Base-by-base conservation (phyloP, 2,329 filamentous ascomycete genomes). In the Penicillium sp. region DNA sequence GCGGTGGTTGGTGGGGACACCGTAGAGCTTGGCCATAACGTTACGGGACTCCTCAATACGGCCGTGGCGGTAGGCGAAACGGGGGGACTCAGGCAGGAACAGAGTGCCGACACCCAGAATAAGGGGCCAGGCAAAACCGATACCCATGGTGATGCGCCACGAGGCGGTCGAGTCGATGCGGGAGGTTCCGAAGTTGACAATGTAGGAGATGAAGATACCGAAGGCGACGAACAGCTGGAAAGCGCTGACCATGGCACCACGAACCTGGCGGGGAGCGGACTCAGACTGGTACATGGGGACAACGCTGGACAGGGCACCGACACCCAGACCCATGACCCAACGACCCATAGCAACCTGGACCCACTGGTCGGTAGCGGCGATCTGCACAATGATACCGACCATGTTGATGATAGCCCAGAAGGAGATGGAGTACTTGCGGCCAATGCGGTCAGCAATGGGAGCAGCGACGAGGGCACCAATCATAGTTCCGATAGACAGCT, bases 1-100 rank as follows among this genome's bases (percentile, higher is more conserved):
- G 37, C 78, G 79, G 71, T 87, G 83, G 65, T 84, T 81, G 56
- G 80, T 73, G 6, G 79, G 72, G 1, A 86, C 81, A 48, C 84
- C 82, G 59, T 85, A 85, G 14, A 82, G 79, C 56, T 79, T 78
- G 21, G 81, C 78, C 65, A 87, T 81, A 16, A 83, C 84, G 3
- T 70, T 65, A 43, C 79, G 78, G 7, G 84, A 83, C 42, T 74
- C 73, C 14, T 84, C 82, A 35, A 80, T 66, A 27, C 79, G 80
- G 56, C 82, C 82, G 29, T 79, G 67, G 45, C 83, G 78, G 71
- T 84, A 86, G 57, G 83, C 81, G 75, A 76, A 86, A 44, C 84
- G 80, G n/a, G 84, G 84, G 13, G 79, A 81, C 64, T 86, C 84
- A 16, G 80, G 81, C 26, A 86, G 76, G 69, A 84, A 82, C 24